Evolutionary conservation across 1,284 basidiomycete species (phyloP).

Genomic region (Sanguinoderma infundibulare): DNA sequence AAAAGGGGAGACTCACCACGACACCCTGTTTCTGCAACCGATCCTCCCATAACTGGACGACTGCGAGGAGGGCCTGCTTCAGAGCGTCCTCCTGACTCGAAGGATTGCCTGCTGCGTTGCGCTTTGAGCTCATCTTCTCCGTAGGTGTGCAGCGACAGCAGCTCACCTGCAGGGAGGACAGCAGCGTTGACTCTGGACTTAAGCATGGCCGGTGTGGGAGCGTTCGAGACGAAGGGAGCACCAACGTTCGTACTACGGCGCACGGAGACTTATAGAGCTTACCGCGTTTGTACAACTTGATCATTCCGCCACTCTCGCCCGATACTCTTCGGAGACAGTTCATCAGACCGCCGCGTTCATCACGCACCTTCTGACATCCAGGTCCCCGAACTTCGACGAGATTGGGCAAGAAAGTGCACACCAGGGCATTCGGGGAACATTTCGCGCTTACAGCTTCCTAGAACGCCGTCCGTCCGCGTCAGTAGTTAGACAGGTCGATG

Average conservation of each 20-base stretch:
- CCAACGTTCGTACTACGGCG: neutral
- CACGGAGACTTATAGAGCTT: neutral
- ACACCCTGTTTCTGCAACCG: conserved; percentile 36
- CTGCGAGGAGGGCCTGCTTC: conserved; percentile 31
- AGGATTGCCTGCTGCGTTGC: neutral
- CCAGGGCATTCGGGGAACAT: neutral
- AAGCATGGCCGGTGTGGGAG: conserved; percentile 8
- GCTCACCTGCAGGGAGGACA: conserved; percentile 4
- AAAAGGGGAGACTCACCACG: conserved; percentile 26
- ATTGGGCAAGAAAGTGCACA: neutral
- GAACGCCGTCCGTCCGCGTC: neutral
- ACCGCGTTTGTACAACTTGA: neutral
- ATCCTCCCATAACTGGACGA: conserved; percentile 37
- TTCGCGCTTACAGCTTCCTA: neutral
- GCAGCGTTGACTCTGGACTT: conserved; percentile 1
- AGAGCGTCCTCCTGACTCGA: conserved; percentile 20
- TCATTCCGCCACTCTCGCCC: neutral
- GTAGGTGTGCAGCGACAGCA: neutral
- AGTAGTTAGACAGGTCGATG: neutral
- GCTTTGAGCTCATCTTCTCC: neutral
- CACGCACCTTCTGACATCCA: neutral
- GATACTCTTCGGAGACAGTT: neutral
- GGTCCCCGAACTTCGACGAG: neutral
- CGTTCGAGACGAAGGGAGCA: neutral
- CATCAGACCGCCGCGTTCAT: neutral